A percentile compares a stretch with the other conserved stretches of the same genome.
Evolutionary conservation across 345 rosid species (phyloP).

Genomic region (Firmiana major): DNA sequence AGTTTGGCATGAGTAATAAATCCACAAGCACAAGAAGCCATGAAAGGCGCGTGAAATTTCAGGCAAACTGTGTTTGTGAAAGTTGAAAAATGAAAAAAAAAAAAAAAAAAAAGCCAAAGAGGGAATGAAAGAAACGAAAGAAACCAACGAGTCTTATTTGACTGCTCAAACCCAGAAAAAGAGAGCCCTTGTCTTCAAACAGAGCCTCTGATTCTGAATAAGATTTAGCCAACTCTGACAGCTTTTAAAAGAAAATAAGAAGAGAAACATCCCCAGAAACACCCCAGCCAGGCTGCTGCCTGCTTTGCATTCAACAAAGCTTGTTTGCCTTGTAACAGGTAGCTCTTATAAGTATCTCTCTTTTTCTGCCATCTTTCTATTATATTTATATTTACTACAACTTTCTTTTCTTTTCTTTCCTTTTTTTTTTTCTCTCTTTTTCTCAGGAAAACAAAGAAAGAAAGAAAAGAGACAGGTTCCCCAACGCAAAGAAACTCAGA

Average conservation of each 20-base stretch:
- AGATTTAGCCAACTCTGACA: conserved; percentile 11
- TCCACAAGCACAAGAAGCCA: not conserved
- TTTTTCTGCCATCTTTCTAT: not conserved
- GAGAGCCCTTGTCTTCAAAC: not conserved
- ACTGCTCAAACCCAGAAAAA: not conserved
- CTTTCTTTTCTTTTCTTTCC: not conserved
- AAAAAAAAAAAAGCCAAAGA: not conserved
- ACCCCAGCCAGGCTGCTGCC: too few species aligned
- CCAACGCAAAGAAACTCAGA: not conserved
- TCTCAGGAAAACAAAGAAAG: not conserved
- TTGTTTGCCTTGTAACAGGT: not conserved
- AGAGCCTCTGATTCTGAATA: not conserved
- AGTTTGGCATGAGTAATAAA: not conserved
- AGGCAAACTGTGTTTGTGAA: not conserved
- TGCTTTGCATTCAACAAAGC: not conserved
- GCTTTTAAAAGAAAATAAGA: not conserved
- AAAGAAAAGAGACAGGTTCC: not conserved
- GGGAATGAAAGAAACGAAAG: not conserved
- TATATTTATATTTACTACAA: not conserved
- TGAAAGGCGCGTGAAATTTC: not conserved
- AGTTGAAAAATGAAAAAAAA: not conserved
- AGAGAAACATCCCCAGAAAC: not conserved
- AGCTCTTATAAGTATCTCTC: not conserved
- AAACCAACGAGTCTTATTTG: not conserved
- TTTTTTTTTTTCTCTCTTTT: not conserved